A percentile compares a stretch with the other conserved stretches of the same genome.
Evolutionary conservation across 169 alveolate species (phyloP).

Genomic region (Pseudocohnilembus persalinus): DNA sequence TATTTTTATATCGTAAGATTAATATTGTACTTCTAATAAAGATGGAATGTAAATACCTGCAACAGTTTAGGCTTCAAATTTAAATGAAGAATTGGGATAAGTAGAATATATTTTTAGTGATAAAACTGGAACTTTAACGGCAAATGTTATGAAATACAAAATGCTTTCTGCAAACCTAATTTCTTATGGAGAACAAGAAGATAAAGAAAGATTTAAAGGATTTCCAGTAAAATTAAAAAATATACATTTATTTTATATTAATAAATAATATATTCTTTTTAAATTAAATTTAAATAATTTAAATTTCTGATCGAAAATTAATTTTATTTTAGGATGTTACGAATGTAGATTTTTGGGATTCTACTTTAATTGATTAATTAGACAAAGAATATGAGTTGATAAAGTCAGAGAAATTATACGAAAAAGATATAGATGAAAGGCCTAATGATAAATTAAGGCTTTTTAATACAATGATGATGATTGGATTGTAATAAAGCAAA

Average conservation of each 20-base stretch:
- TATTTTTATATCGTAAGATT: slow-evolving; percentile 43
- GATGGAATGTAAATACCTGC: background rate
- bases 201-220: background rate
- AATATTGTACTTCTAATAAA: slow-evolving; percentile 6
- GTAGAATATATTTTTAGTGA: slow-evolving; percentile 74
- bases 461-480: background rate
- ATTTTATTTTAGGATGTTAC: slow-evolving; percentile 10
- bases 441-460: background rate
- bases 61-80: slow-evolving; percentile 31
- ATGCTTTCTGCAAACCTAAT: slow-evolving; percentile 49
- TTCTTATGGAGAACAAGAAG: slow-evolving; percentile 44
- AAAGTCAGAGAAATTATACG: background rate
- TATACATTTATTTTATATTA: background rate
- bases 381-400: background rate
- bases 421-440: background rate
- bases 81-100: slow-evolving; percentile 75
- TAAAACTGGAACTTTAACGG: slow-evolving; percentile 80
- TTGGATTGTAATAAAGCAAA: background rate
- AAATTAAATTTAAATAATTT: background rate
- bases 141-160: slow-evolving; percentile 68
- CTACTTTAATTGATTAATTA: slow-evolving; percentile 13
- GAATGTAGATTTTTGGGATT: slow-evolving; percentile 46
- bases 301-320: slow-evolving; percentile 10
- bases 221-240: background rate
- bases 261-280: too few relatives aligned